These are phyloP conservation scores for Cucurbita argyrosperma DNA, from an alignment of 306 rosid genomes.

Conservation along the genomic window DNA sequence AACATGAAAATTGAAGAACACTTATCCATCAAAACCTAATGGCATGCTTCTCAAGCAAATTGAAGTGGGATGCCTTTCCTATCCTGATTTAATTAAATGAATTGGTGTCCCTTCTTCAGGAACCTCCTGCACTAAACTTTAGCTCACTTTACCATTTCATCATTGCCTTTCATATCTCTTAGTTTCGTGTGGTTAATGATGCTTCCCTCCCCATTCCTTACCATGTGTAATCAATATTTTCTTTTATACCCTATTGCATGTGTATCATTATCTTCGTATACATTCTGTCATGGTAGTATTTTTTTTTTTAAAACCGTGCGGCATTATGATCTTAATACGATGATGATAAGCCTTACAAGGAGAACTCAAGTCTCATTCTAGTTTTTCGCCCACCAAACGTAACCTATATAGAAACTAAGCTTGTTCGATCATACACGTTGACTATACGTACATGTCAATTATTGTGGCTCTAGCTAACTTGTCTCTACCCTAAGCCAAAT, in stretches of 20 bases:
- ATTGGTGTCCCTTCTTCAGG: neutral
- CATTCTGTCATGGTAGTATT: neutral
- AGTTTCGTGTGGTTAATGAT: constrained; percentile 8
- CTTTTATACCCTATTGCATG: neutral
- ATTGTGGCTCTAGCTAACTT: too few relatives aligned
- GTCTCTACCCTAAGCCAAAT: too few relatives aligned
- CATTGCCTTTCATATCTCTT: neutral
- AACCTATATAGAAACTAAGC: too few relatives aligned
- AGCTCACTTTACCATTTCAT: neutral
- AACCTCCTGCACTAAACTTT: constrained; percentile 8
- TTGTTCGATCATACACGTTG: too few relatives aligned
- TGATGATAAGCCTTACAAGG: too few relatives aligned
- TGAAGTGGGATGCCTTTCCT: neutral
- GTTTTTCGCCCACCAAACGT: too few relatives aligned
- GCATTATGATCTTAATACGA: too few relatives aligned
- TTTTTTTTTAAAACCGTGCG: too few relatives aligned
- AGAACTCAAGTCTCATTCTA: too few relatives aligned
- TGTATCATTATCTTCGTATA: neutral
- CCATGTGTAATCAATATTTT: neutral
- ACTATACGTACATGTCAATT: too few relatives aligned
- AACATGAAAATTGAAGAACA: too few relatives aligned
- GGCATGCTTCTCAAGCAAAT: neutral
- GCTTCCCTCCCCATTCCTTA: neutral
- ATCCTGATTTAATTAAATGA: neutral
- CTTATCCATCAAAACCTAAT: neutral